phyloP scores from a whole-genome alignment of 83 land plant species.

The Thuja plicata region DNA sequence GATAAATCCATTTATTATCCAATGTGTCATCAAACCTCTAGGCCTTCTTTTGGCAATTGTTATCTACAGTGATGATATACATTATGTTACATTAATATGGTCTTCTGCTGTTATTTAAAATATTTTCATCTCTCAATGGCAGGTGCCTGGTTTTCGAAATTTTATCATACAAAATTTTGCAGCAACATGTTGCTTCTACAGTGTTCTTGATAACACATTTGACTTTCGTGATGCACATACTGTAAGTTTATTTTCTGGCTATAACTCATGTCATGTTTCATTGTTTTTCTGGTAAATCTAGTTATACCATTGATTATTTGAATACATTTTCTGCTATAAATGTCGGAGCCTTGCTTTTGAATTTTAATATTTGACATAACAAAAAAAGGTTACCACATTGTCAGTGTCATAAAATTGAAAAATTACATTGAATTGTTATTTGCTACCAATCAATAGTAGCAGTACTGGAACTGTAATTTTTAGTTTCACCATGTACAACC shows the following conservation, averaged over 20 bases:
- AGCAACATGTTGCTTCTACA: constrained; percentile 80
- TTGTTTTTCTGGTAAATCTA: not conserved
- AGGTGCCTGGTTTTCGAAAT: constrained; percentile 94
- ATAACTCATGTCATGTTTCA: not conserved
- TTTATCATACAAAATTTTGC: constrained; percentile 89
- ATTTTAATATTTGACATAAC: not conserved
- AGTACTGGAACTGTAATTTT: not conserved
- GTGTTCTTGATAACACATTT: constrained; percentile 87
- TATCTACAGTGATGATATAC: not conserved
- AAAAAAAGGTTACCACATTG: not conserved
- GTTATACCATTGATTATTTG: not conserved
- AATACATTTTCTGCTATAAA: not conserved
- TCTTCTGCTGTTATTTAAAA: not conserved
- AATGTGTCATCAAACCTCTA: not conserved
- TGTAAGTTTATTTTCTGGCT: constrained; percentile 40
- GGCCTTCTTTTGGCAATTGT: not conserved
- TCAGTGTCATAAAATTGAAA: not conserved
- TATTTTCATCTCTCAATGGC: constrained; percentile 1
- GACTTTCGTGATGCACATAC: constrained; percentile 93
- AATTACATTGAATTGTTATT: not conserved
- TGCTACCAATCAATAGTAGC: not conserved
- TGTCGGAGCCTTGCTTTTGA: not conserved
- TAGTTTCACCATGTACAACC: not conserved
- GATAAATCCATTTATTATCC: not conserved
- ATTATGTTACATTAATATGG: not conserved